phyloP scores from a whole-genome alignment of 495 filamentous ascomycete species.

The Neurospora sp. region DNA sequence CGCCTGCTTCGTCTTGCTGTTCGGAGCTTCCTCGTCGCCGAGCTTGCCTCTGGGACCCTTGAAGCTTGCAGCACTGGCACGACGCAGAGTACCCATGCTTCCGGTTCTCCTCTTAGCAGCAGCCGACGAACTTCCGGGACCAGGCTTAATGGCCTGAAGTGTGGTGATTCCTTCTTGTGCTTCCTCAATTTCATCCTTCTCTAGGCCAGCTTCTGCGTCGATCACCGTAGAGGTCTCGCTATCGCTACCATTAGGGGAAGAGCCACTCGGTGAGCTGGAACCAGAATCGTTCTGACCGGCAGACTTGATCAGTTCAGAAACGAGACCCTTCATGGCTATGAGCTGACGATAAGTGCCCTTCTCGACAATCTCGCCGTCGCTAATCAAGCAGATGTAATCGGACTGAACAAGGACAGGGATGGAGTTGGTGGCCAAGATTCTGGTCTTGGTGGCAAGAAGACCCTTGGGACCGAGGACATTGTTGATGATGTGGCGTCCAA shows the following conservation, averaged over 20 bases:
- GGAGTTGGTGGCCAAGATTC: slow-evolving; percentile 91
- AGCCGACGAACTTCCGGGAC: slow-evolving; percentile 24
- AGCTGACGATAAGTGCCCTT: slow-evolving; percentile 82
- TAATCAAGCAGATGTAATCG: slow-evolving; percentile 74
- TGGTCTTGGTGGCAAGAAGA: slow-evolving; percentile 75
- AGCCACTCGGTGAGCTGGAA: slow-evolving; percentile 12
- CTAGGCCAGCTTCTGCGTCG: slow-evolving; percentile 33
- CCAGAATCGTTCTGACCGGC: slow-evolving; percentile 45
- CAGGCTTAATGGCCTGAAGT: slow-evolving; percentile 60
- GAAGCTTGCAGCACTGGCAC: slow-evolving; percentile 88
- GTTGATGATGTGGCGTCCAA: slow-evolving; percentile 89
- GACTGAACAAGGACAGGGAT: slow-evolving; percentile 80
- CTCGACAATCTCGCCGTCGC: slow-evolving; percentile 76
- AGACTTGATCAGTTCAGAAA: slow-evolving; percentile 75
- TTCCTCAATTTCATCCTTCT: slow-evolving; percentile 57
- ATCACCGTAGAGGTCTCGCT: slow-evolving; percentile 54
- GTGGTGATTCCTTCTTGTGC: slow-evolving; percentile 57
- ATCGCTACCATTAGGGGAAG: slow-evolving; percentile 35
- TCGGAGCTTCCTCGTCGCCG: slow-evolving; percentile 68
- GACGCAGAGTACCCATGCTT: slow-evolving; percentile 69
- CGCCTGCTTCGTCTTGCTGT: slow-evolving; percentile 65
- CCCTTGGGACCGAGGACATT: slow-evolving; percentile 81
- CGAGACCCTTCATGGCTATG: slow-evolving; percentile 86
- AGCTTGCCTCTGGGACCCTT: slow-evolving; percentile 73
- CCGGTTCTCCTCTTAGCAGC: slow-evolving; percentile 45